Base-by-base conservation (phyloP, 495 filamentous ascomycete genomes). In the Hyaloscypha finlandica region DNA sequence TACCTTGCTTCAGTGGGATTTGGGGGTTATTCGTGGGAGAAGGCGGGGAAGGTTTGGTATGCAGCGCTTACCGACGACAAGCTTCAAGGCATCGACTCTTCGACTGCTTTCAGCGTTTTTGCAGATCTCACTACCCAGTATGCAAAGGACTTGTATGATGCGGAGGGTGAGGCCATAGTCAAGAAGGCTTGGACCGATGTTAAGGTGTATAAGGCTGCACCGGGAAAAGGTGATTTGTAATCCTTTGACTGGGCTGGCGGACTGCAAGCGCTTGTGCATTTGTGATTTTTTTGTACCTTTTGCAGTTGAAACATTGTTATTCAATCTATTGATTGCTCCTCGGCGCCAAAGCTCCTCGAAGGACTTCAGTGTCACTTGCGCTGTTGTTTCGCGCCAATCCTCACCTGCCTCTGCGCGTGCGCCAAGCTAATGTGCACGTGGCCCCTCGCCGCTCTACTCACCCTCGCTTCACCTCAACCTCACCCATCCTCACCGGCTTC, bases 11-110 rank as follows among this genome's bases (percentile, higher is more conserved):
- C 53, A 25, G 58, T 31, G 20, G 35, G 25, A 31, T 33, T 65
- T 65, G 63, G 54, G 25, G 63, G 63, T 0, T 45, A 65, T 48
- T 65, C 63, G 30, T 65, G 63, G 63, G 61, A 65, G 53, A 65
- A 65, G 30, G 63, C 63, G 45, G 63, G 63, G 2, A 31, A 51
- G 39, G 33, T 65, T 29, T 65, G 63, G 63, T 65, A 65, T 65
- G 22, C 12, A 42, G 51, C 61, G 2, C 30, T 63, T 12, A 63
- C 30, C 25, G 33, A 54, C 12, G 33, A 42, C n/a, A 48, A 61
- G 25, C 59, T 61, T 2, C 45, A 12, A 48, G 59, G 12, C 30
- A 35, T 48, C 16, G 42, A 48, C 14, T 16, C 11, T 48, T 48
- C 42, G 11, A 59, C 19, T 35, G 56, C 56, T 22, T 35, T n/a